Evolutionary conservation across 192 early-diverging fungal species (phyloP), one percentile per base, ranked within the genome.

Genomic region (Chytriomyces sp.): DNA sequence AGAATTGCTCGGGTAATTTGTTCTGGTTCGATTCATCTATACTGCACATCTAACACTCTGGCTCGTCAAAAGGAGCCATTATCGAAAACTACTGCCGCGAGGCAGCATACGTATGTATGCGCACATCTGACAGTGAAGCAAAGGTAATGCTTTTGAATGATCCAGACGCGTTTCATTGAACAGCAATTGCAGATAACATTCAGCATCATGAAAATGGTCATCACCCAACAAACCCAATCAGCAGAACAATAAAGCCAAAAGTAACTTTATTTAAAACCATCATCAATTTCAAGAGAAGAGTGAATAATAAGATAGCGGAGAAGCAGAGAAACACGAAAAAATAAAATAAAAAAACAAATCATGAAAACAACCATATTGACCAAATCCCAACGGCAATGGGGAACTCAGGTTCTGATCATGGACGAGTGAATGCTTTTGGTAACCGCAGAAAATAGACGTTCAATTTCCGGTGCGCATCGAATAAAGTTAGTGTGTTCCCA

Each of bases 51-150:
- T 11, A 24, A 28, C 48, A 43, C n/a, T 53, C 16, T 16, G 47
- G 13, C 26, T 45, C 50, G 35, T 7, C 44, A 49, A 20, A 80
- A 72, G 93, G 93, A 24, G 94, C 93, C 7, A 92, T 95, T 76
- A 74, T 96, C 46, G 93, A 94, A 68, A 94, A 93, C 77, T 62
- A 94, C 23, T 94, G 93, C 68, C 90, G 93, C 44, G 94, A 96
- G 65, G 93, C 95, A 0, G 94, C 93, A 11, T 69, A 20, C 45
- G 50, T 45, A 4, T 75, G 62, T 28, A 75, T 75, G 66, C 10
- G 64, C 16, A 69, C 13, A 18, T 24, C 50, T 66, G 50, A n/a
- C 16, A 66, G 23, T 5, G n/a, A 24, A n/a, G 16, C 13, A 24
- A 24, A 23, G n/a, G 60, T 11, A 60, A 50, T 18, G 26, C 28